Percentiles rank a stretch among this genome's conserved stretches.
Evolutionary conservation across 768 basidiomycete genomes (phyloP).

Genomic region (Suillus discolor): DNA sequence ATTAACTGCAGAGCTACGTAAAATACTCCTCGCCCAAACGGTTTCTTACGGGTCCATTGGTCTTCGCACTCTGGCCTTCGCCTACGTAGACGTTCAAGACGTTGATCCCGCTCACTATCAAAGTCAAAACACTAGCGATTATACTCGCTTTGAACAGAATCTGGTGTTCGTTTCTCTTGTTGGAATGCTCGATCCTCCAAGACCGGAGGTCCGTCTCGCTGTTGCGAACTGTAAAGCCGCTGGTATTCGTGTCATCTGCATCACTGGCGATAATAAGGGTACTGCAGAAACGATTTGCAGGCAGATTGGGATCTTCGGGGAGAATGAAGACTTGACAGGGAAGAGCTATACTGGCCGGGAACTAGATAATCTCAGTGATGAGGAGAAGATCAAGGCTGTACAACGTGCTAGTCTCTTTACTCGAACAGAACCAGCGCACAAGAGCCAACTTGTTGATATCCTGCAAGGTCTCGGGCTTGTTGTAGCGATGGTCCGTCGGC

Average conservation of each 20-base stretch:
- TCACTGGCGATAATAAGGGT: conserved; percentile 97
- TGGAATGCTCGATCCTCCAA: conserved; percentile 97
- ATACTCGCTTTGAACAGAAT: conserved; percentile 87
- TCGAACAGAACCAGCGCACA: conserved; percentile 94
- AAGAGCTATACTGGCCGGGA: conserved; percentile 97
- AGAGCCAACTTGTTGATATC: conserved; percentile 92
- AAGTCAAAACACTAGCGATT: conserved; percentile 77
- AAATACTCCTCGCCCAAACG: conserved; percentile 63
- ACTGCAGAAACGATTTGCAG: conserved; percentile 98
- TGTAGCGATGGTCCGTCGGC: conserved; percentile 81
- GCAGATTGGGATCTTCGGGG: conserved; percentile 91
- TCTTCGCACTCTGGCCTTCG: conserved; percentile 89
- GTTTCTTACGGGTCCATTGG: conserved; percentile 77
- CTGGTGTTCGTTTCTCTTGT: conserved; percentile 95
- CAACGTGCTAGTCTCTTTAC: conserved; percentile 88
- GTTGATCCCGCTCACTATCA: conserved; percentile 81
- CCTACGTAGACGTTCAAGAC: conserved; percentile 79
- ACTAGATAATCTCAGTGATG: conserved; percentile 75
- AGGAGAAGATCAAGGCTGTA: conserved; percentile 86
- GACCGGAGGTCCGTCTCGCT: conserved; percentile 87
- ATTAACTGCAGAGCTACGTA: conserved; percentile 63
- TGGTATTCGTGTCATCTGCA: conserved; percentile 94
- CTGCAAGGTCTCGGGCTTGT: conserved; percentile 90
- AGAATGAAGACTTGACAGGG: conserved; percentile 85
- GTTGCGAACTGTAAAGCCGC: conserved; percentile 90